phyloP scores from a whole-genome alignment of 352 stramenopile genomes.

The Phytopythium chamaehyphon region DNA sequence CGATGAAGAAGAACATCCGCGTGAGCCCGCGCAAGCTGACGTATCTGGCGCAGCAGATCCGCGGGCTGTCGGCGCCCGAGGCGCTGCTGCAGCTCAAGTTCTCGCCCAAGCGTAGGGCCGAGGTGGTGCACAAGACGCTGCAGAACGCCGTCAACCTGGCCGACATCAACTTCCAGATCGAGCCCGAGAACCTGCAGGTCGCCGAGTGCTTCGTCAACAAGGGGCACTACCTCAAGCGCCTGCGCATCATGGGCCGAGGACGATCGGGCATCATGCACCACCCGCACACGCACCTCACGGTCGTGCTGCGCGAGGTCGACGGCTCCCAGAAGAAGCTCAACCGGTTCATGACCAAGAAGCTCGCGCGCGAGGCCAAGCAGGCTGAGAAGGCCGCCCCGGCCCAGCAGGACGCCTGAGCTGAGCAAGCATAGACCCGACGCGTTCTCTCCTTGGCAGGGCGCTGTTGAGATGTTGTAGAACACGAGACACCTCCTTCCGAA shows the following conservation, averaged over 20 bases:
- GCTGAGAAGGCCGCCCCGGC: slow-evolving; percentile 4
- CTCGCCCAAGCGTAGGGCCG: slow-evolving; percentile 80
- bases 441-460: no score
- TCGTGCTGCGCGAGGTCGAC: slow-evolving; percentile 77
- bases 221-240: slow-evolving; percentile 75
- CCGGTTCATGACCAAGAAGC: slow-evolving; percentile 72
- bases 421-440: no score
- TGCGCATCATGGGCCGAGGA: slow-evolving; percentile 83
- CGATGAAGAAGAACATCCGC: slow-evolving; percentile 80
- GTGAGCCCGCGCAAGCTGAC: slow-evolving; percentile 78
- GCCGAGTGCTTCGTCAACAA: slow-evolving; percentile 87
- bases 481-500: no score
- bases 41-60: slow-evolving; percentile 77
- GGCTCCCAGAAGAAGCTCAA: slow-evolving; percentile 73
- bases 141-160: slow-evolving; percentile 86
- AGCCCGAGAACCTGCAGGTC: slow-evolving; percentile 80
- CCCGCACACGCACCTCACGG: slow-evolving; percentile 74
- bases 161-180: slow-evolving; percentile 87
- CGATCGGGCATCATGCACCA: slow-evolving; percentile 83
- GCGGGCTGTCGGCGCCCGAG: slow-evolving; percentile 65
- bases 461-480: no score
- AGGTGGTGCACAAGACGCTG: slow-evolving; percentile 81
- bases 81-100: slow-evolving; percentile 86
- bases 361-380: slow-evolving; percentile 48
- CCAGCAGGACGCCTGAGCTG: slow-evolving; percentile 4